Evolutionary conservation across 1,139 yeast species (phyloP).

Genomic region (Scheffersomyces titani): DNA sequence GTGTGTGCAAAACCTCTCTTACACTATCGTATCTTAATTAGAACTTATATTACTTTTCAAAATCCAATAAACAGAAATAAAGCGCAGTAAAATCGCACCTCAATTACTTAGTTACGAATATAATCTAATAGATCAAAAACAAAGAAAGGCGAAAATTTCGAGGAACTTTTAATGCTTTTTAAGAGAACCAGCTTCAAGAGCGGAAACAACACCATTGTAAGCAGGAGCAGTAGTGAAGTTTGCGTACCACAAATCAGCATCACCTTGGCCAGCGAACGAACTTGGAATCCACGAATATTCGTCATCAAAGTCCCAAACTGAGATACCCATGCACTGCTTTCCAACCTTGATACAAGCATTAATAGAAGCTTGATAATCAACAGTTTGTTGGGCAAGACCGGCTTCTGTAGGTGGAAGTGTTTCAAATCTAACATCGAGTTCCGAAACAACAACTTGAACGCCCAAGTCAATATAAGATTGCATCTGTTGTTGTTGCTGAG

Average conservation of each 20-base stretch:
- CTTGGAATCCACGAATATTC: not conserved
- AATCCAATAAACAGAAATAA: not conserved
- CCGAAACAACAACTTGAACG: not conserved
- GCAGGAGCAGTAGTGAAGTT: not conserved
- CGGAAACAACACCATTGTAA: not conserved
- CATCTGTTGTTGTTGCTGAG: not conserved
- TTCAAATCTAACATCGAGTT: slow-evolving; percentile 1
- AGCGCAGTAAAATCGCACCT: not conserved
- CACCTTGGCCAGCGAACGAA: not conserved
- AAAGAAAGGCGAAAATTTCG: not conserved
- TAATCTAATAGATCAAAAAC: not conserved
- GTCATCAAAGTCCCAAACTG: not conserved
- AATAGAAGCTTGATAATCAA: not conserved
- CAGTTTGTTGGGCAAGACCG: not conserved
- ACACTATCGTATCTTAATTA: no score
- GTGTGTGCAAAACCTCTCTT: not conserved
- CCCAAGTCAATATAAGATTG: not conserved
- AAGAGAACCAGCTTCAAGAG: not conserved
- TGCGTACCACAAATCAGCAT: not conserved
- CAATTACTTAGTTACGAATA: not conserved
- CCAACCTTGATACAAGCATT: not conserved
- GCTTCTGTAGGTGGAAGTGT: not conserved
- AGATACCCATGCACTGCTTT: not conserved
- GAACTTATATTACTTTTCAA: not conserved
- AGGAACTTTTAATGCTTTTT: not conserved